Conservation (phyloP, 345 rosid species). For the Aquilaria yunnanensis region DNA sequence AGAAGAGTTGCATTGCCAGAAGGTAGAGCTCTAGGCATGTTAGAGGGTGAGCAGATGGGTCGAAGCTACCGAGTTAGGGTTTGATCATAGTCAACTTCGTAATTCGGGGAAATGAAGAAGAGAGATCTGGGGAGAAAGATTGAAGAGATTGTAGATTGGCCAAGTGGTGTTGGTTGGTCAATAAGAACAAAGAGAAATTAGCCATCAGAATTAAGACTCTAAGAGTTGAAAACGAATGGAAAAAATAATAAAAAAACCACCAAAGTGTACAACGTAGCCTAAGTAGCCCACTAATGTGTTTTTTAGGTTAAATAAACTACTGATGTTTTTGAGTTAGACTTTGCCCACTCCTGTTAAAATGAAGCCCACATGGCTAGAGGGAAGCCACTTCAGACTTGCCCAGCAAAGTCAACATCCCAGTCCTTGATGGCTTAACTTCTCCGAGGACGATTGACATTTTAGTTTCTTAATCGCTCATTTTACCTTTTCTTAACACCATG, state of each 20-base stretch:
- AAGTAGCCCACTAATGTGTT: not conserved
- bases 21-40: conserved; percentile 7
- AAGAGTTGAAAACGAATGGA: conserved; percentile 4
- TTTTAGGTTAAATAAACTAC: no score
- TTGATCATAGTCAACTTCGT: not conserved
- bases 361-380: no score
- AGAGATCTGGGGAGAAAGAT: not conserved
- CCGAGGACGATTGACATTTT: no score
- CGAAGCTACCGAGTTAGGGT: conserved; percentile 12
- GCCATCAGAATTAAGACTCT: not conserved
- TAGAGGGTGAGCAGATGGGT: conserved; percentile 3
- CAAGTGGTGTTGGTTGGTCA: not conserved
- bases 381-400: no score
- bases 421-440: no score
- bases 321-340: no score
- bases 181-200: not conserved
- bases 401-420: no score
- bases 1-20: conserved; percentile 84
- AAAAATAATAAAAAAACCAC: not conserved
- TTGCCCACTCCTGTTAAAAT: no score
- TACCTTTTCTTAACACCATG: no score
- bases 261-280: not conserved
- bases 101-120: conserved; percentile 9
- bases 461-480: no score
- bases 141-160: not conserved